A percentile compares a stretch with the other conserved stretches of the same genome.
These are phyloP conservation scores for Ogataea paradorogensis DNA, from an alignment of 805 yeast species.

Conservation along the genomic window DNA sequence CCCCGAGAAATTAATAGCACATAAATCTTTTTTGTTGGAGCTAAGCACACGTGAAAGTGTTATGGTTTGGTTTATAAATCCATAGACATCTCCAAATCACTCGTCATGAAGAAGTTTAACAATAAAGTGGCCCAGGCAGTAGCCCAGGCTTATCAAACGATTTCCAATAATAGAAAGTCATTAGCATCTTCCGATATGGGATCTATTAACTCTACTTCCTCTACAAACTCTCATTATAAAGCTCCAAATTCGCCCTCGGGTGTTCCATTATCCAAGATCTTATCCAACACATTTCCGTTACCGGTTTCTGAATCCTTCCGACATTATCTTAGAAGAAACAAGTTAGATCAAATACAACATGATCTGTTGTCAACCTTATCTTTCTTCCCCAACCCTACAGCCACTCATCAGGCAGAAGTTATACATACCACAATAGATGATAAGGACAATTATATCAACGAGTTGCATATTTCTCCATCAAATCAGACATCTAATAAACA, in stretches of 20 bases:
- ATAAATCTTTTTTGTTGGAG: slow-evolving; percentile 1
- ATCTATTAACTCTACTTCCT: slow-evolving; percentile 1
- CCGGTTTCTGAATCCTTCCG: slow-evolving; percentile 46
- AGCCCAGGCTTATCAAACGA: slow-evolving; percentile 15
- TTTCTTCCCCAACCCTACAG: slow-evolving; percentile 54
- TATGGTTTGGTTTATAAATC: slow-evolving; percentile 1
- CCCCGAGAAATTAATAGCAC: background rate
- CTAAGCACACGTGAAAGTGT: slow-evolving; percentile 8
- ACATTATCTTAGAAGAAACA: slow-evolving; percentile 42
- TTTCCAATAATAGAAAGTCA: slow-evolving; percentile 13
- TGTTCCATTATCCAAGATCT: slow-evolving; percentile 53
- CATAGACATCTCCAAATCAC: background rate
- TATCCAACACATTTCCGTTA: slow-evolving; percentile 58
- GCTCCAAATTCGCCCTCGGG: slow-evolving; percentile 68
- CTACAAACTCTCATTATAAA: slow-evolving; percentile 32
- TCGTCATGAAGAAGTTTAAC: slow-evolving; percentile 9
- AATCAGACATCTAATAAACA: slow-evolving; percentile 34
- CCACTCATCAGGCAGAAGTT: slow-evolving; percentile 43
- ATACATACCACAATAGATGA: slow-evolving; percentile 55
- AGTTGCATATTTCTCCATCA: slow-evolving; percentile 56
- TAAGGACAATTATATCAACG: slow-evolving; percentile 59
- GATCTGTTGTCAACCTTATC: slow-evolving; percentile 53
- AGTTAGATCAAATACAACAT: slow-evolving; percentile 34
- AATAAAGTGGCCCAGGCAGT: slow-evolving; percentile 13
- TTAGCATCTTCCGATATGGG: slow-evolving; percentile 7